Conservation (phyloP, 192 early-diverging fungal species). For the Umbelopsis vinacea region DNA sequence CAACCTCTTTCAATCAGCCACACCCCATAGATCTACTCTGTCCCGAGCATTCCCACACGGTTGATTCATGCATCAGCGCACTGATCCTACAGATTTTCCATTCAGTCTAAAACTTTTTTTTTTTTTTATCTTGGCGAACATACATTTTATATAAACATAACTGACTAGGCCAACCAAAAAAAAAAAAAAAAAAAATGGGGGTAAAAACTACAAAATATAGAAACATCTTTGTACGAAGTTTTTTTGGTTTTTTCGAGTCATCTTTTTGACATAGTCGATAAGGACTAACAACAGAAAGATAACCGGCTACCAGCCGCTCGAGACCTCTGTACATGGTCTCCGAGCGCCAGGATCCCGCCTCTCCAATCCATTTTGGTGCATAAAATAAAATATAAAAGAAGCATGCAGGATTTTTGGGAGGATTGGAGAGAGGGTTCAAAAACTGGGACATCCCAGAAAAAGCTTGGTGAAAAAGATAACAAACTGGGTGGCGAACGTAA, state of each 20-base stretch:
- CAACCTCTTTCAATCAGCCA: too few species aligned
- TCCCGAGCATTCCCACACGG: too few species aligned
- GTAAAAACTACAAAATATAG: background rate
- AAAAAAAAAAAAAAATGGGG: background rate
- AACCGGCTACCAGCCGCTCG: constrained; percentile 14
- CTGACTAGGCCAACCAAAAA: background rate
- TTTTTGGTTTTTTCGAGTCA: constrained; percentile 21
- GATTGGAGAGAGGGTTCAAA: constrained; percentile 16
- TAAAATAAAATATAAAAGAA: background rate
- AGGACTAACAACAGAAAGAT: background rate
- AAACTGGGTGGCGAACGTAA: background rate
- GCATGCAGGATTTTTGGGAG: background rate
- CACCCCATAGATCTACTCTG: too few species aligned
- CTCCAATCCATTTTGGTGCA: background rate
- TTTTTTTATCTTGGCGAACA: too few species aligned
- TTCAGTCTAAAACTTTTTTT: too few species aligned
- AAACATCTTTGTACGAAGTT: constrained; percentile 23
- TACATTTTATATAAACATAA: too few species aligned
- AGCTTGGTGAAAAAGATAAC: constrained; percentile 16
- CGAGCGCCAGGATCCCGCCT: constrained; percentile 1
- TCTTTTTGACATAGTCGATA: background rate
- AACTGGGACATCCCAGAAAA: constrained; percentile 25
- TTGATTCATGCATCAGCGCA: too few species aligned
- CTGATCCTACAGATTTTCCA: too few species aligned
- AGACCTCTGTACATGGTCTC: constrained; percentile 21